Conservation (phyloP, 805 yeast species). For the Candida broadrunensis region DNA sequence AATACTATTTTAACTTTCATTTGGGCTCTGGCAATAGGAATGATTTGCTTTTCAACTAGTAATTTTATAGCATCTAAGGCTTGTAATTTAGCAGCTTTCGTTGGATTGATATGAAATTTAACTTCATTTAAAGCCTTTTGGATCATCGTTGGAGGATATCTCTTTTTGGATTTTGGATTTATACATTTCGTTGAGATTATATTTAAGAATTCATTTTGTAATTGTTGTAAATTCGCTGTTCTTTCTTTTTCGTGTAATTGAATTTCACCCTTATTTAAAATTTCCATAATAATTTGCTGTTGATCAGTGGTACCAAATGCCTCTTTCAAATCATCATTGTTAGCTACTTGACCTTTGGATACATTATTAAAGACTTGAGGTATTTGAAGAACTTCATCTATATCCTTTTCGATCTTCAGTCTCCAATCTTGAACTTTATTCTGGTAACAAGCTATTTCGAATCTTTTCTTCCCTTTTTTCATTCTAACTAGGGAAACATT, state of each 20-base stretch:
- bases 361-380: slow-evolving; percentile 93
- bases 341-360: slow-evolving; percentile 91
- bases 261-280: slow-evolving; percentile 86
- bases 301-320: slow-evolving; percentile 75
- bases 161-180: slow-evolving; percentile 82
- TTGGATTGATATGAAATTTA: slow-evolving; percentile 74
- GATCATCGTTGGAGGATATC: slow-evolving; percentile 93
- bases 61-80: slow-evolving; percentile 88
- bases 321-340: slow-evolving; percentile 73
- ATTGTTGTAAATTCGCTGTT: slow-evolving; percentile 65
- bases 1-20: slow-evolving; percentile 79
- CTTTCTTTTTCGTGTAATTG: slow-evolving; percentile 94
- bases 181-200: slow-evolving; percentile 87
- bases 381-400: slow-evolving; percentile 94
- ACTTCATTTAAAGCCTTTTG: slow-evolving; percentile 78
- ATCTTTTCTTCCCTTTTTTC: slow-evolving; percentile 87
- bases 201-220: slow-evolving; percentile 77
- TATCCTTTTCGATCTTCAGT: slow-evolving; percentile 80
- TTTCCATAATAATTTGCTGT: slow-evolving; percentile 74
- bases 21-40: slow-evolving; percentile 91
- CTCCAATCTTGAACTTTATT: slow-evolving; percentile 97
- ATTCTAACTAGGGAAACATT: slow-evolving; percentile 91
- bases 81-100: slow-evolving; percentile 77
- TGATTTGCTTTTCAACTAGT: slow-evolving; percentile 71
- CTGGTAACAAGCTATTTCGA: slow-evolving; percentile 94